Conservation (phyloP, 495 filamentous ascomycete species). For the Penicillium argentinense region DNA sequence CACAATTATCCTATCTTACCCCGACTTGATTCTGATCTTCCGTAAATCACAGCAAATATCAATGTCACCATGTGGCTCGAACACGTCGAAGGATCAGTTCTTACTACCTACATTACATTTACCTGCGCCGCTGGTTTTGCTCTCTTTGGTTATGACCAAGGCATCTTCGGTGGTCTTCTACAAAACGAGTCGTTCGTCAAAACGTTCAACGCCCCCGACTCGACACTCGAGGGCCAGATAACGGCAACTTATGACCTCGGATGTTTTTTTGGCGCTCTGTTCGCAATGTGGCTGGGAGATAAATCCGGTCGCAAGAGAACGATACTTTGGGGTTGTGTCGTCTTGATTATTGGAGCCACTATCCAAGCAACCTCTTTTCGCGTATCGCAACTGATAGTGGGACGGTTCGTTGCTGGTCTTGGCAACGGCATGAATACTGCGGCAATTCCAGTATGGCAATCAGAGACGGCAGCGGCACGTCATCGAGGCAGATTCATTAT, state of each 20-base stretch:
- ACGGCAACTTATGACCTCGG: slow-evolving; percentile 16
- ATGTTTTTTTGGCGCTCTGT: slow-evolving; percentile 7
- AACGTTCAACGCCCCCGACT: slow-evolving; percentile 8
- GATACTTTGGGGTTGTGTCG: slow-evolving; percentile 43
- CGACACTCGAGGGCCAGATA: slow-evolving; percentile 16
- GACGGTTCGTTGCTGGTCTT: slow-evolving; percentile 40
- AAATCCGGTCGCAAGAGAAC: slow-evolving; percentile 48
- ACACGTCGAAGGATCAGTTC: too few species aligned
- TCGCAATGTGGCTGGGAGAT: slow-evolving; percentile 31
- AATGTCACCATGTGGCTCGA: too few species aligned
- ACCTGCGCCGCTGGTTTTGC: slow-evolving; percentile 11
- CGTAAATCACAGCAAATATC: too few species aligned
- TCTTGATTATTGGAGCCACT: slow-evolving; percentile 53
- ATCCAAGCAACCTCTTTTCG: slow-evolving; percentile 50
- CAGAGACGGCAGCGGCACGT: slow-evolving; percentile 51
- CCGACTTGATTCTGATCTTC: too few species aligned
- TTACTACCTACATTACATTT: too few species aligned
- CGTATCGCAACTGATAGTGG: slow-evolving; percentile 43
- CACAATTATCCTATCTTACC: too few species aligned
- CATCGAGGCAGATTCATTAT: slow-evolving; percentile 59
- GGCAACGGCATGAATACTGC: slow-evolving; percentile 43
- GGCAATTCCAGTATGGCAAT: slow-evolving; percentile 44
- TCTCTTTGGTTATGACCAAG: slow-evolving; percentile 34
- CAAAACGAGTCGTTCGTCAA: slow-evolving; percentile 10
- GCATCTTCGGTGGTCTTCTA: slow-evolving; percentile 30